A percentile compares a stretch with the other conserved stretches of the same genome.
These are phyloP conservation scores for Candida vartiovaarae DNA, from an alignment of 805 yeast species.

Conservation along the genomic window DNA sequence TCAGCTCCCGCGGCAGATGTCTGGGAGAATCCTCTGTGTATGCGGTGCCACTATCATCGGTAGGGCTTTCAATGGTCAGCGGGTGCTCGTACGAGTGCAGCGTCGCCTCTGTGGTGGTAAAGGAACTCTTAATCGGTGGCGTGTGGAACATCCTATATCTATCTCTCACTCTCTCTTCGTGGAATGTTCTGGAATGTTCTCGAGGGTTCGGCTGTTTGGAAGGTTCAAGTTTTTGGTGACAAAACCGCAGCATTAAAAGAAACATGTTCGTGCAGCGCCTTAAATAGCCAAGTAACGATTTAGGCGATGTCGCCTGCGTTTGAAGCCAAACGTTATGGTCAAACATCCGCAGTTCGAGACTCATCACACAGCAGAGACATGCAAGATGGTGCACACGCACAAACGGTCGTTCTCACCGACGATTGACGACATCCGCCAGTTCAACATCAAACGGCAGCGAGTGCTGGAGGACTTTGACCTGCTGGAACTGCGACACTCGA, in stretches of 20 bases:
- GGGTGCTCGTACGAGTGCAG: not conserved
- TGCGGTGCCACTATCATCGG: not conserved
- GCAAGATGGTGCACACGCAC: not conserved
- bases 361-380: too few relatives aligned
- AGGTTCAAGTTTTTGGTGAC: too few relatives aligned
- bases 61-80: not conserved
- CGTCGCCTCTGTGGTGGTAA: not conserved
- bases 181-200: not conserved
- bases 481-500: constrained; percentile 13
- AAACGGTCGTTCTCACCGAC: constrained; percentile 15
- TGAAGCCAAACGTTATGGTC: too few relatives aligned
- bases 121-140: constrained; percentile 6
- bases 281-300: too few relatives aligned
- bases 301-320: too few relatives aligned
- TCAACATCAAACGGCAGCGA: constrained; percentile 28
- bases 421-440: constrained; percentile 18
- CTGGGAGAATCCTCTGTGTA: not conserved
- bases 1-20: constrained; percentile 10
- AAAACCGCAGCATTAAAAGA: too few relatives aligned
- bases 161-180: not conserved
- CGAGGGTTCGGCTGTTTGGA: not conserved
- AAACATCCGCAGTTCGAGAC: too few relatives aligned
- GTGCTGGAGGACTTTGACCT: constrained; percentile 28
- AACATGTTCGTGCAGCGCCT: too few relatives aligned
- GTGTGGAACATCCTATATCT: constrained; percentile 8